Conservation (phyloP, 306 rosid species). For the Begonia loranthoides region DNA sequence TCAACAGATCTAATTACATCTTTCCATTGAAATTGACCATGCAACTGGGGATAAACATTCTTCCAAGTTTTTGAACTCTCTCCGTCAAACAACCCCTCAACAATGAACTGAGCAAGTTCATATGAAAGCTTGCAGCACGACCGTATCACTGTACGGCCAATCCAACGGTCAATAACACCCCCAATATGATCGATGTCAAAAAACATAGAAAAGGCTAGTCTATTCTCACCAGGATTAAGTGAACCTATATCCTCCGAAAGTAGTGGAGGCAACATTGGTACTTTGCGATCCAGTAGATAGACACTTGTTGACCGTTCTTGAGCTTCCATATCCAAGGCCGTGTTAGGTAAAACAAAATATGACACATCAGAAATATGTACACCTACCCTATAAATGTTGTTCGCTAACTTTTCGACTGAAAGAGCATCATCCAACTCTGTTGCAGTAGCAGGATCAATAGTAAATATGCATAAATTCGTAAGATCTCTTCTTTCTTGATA, state of each 20-base stretch:
- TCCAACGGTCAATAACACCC: constrained; percentile 55
- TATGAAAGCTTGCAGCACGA: constrained; percentile 90
- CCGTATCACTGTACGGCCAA: constrained; percentile 69
- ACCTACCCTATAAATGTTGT: constrained; percentile 69
- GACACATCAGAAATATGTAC: constrained; percentile 82
- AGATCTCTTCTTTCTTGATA: constrained; percentile 50
- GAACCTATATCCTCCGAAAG: constrained; percentile 67
- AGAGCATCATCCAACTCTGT: constrained; percentile 91
- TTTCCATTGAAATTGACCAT: constrained; percentile 50
- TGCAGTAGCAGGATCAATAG: constrained; percentile 82
- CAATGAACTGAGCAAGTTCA: constrained; percentile 57
- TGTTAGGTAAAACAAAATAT: constrained; percentile 63
- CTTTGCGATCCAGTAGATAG: constrained; percentile 41
- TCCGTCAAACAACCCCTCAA: constrained; percentile 29
- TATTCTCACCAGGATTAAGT: constrained; percentile 73
- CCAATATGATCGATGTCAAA: constrained; percentile 52
- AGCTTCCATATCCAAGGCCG: constrained; percentile 62
- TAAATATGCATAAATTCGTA: constrained; percentile 57
- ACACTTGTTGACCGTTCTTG: constrained; percentile 69
- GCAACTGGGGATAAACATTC: constrained; percentile 33
- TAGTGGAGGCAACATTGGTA: constrained; percentile 71
- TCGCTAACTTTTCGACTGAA: constrained; percentile 54
- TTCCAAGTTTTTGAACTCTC: constrained; percentile 14
- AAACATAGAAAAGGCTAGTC: constrained; percentile 67
- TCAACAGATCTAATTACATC: constrained; percentile 49